Evolutionary conservation across 305 asterid genomes (phyloP).

Genomic region (Coffea humblotiana): DNA sequence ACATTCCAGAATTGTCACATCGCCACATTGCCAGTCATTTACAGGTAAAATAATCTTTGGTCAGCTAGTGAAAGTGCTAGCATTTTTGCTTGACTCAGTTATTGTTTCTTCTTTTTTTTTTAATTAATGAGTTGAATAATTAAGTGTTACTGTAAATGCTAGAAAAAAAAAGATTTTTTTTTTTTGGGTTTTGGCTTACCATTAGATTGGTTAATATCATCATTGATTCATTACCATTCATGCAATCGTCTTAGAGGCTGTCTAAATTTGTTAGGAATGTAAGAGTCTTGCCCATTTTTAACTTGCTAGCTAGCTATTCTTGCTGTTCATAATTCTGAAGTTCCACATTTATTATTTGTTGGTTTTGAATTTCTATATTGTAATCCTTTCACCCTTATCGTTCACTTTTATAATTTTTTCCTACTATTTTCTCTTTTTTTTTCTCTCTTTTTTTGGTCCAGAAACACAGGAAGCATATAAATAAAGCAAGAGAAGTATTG

Average conservation of each 20-base stretch:
- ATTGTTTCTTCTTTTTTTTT: background rate
- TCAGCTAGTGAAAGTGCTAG: background rate
- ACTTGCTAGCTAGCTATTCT: no score
- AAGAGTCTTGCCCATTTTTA: no score
- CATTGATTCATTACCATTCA: no score
- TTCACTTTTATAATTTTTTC: background rate
- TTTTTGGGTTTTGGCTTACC: background rate
- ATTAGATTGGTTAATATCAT: background rate
- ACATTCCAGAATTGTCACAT: background rate
- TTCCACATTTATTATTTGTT: background rate
- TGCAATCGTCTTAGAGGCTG: no score
- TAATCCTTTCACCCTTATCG: background rate
- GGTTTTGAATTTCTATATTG: background rate
- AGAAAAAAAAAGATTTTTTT: background rate
- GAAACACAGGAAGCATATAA: background rate
- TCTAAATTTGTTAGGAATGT: no score
- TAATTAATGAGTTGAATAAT: background rate
- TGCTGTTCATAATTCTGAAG: background rate
- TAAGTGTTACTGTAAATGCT: background rate
- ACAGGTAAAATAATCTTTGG: conserved; percentile 14
- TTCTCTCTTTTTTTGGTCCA: background rate
- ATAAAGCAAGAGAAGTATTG: background rate
- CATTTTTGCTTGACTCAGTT: background rate
- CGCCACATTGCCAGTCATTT: conserved; percentile 16
- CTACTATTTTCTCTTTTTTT: background rate